These are phyloP conservation scores for Berberis thunbergii DNA, from an alignment of 164 flowering plant species.

Conservation along the genomic window DNA sequence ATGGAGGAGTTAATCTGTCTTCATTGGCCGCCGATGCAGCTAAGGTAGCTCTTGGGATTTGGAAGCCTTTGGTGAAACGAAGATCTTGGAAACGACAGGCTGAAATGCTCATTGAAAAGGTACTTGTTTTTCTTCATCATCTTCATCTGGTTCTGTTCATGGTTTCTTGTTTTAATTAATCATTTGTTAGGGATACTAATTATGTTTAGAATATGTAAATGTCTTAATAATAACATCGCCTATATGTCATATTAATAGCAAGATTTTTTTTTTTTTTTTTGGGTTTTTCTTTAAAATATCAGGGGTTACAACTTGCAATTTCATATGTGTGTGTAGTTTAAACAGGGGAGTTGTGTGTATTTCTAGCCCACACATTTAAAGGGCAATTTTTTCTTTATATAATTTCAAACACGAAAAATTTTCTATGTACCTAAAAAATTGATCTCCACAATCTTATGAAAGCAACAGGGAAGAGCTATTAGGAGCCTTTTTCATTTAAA, in stretches of 20 bases:
- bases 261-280: too few species aligned
- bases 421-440: background rate
- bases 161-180: background rate
- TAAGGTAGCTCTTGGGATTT: slow-evolving; percentile 6
- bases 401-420: too few species aligned
- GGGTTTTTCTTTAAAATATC: too few species aligned
- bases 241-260: too few species aligned
- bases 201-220: too few species aligned
- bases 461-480: background rate
- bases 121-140: slow-evolving; percentile 11
- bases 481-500: background rate
- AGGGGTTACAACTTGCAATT: too few species aligned
- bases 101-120: slow-evolving; percentile 54
- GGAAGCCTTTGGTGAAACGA: slow-evolving; percentile 14
- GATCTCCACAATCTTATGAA: background rate
- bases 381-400: too few species aligned
- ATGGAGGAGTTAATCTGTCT: slow-evolving; percentile 13
- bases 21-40: slow-evolving; percentile 9
- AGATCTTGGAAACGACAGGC: slow-evolving; percentile 24
- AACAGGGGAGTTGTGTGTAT: too few species aligned
- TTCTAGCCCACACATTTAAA: too few species aligned
- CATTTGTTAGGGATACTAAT: background rate
- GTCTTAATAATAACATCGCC: too few species aligned
- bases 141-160: background rate
- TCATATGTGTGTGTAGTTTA: too few species aligned